phyloP scores from a whole-genome alignment of 495 filamentous ascomycete genomes.

The Articulospora tetracladia region DNA sequence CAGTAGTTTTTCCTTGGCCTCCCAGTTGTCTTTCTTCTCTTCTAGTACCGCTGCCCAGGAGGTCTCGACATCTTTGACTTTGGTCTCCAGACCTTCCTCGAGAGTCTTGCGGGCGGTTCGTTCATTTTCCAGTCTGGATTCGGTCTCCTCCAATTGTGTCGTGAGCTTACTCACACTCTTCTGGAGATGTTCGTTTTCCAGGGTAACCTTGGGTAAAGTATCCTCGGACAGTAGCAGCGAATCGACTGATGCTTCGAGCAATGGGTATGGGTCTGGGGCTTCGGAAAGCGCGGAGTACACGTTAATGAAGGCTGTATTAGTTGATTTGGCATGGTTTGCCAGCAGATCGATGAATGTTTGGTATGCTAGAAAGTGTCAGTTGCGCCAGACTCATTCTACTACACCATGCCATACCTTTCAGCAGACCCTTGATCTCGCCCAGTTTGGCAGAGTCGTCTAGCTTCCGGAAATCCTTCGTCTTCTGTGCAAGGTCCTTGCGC shows the following conservation, averaged over 20 bases:
- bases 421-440: constrained; percentile 77
- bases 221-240: constrained; percentile 88
- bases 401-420: constrained; percentile 61
- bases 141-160: constrained; percentile 85
- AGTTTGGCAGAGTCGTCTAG: constrained; percentile 88
- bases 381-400: not conserved
- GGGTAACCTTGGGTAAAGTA: constrained; percentile 78
- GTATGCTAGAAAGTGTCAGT: constrained; percentile 60
- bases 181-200: constrained; percentile 84
- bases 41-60: constrained; percentile 90
- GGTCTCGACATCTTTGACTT: constrained; percentile 79
- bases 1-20: constrained; percentile 84
- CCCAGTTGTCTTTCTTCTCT: constrained; percentile 96
- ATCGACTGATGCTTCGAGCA: constrained; percentile 94
- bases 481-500: constrained; percentile 94
- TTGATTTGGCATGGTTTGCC: constrained; percentile 89
- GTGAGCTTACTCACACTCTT: constrained; percentile 75
- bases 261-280: constrained; percentile 92
- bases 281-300: constrained; percentile 92
- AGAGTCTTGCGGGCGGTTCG: constrained; percentile 64
- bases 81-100: constrained; percentile 71
- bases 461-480: constrained; percentile 97
- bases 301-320: constrained; percentile 86
- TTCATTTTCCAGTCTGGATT: constrained; percentile 70
- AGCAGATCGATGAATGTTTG: constrained; percentile 95